Evolutionary conservation across 2,329 filamentous ascomycete species (phyloP), one percentile per base, ranked within the genome.

Genomic region (Sporothrix mexicana): DNA sequence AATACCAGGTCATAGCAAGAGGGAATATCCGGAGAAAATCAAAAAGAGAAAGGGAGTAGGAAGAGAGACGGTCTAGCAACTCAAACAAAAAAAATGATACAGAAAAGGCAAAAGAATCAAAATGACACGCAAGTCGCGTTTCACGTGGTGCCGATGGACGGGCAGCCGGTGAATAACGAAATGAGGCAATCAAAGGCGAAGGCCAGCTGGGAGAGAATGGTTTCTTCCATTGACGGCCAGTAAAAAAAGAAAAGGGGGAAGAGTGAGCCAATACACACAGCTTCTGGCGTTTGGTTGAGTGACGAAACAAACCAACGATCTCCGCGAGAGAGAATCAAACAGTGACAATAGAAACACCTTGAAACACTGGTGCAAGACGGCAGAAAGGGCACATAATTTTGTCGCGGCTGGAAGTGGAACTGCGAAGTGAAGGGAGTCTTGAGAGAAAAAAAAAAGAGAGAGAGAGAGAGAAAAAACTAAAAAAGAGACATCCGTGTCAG

Each of bases 101-200:
- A 17, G 13, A 43, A 55, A 43, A 41, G 17, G 6, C 49, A 43
- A 36, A 69, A 43, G 23, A 69, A 15, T 30, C 4, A 57, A 45
- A 69, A 69, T n/a, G 25, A 69, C 67, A 69, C 67, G 51, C 67
- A 57, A 47, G 51, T 55, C 36, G 51, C 51, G 67, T 69, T 69
- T 69, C 67, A 69, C 67, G 17, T 55, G n/a, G 49, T 45, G 36
- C 10, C 15, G 41, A n/a, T 41, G 25, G 47, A 51, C 25, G 64
- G 64, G 9, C 47, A 53, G 66, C 67, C 67, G 51, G 51, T 55
- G 67, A 69, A 23, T 2, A 47, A 17, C 12, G 51, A 69, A 69
- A 45, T 59, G 67, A 69, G 25, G 55, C 43, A 61, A 61, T 70
- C 55, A 62, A 51, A 70, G 23, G 30, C 20, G 64, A 68, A 36